Conservation (phyloP, 768 basidiomycete species). For the Psilocybe cubensis region DNA sequence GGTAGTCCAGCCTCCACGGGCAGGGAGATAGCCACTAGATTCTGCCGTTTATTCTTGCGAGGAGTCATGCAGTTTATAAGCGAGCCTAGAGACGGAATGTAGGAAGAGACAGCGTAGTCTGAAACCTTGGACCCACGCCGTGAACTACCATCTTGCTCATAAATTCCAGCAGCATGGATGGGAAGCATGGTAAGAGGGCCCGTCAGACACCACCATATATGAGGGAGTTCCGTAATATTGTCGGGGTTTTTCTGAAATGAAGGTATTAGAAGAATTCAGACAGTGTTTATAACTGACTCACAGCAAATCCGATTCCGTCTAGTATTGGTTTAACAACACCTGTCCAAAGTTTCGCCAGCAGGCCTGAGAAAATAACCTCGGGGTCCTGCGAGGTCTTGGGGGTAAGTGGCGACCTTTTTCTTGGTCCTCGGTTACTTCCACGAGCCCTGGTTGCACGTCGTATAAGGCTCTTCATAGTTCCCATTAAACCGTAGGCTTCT, state of each 20-base stretch:
- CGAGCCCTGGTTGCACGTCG: not conserved
- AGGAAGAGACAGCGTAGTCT: slow-evolving; percentile 22
- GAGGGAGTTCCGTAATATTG: not conserved
- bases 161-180: slow-evolving; percentile 36
- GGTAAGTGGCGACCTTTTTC: not conserved
- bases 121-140: not conserved
- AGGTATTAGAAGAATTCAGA: not conserved
- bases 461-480: not conserved
- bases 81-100: slow-evolving; percentile 12
- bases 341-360: slow-evolving; percentile 15
- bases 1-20: slow-evolving; percentile 1
- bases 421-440: not conserved
- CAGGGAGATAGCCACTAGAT: not conserved
- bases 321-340: slow-evolving; percentile 16
- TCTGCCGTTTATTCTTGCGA: not conserved
- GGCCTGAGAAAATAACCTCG: not conserved
- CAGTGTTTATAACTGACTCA: not conserved
- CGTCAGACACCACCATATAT: slow-evolving; percentile 36
- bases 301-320: slow-evolving; percentile 1
- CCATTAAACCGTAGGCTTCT: slow-evolving; percentile 3
- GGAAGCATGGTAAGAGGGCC: slow-evolving; percentile 32
- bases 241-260: not conserved
- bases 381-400: not conserved
- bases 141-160: not conserved
- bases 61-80: not conserved